Evolutionary conservation across 768 basidiomycete genomes (phyloP).

Genomic region (Bullera alba): DNA sequence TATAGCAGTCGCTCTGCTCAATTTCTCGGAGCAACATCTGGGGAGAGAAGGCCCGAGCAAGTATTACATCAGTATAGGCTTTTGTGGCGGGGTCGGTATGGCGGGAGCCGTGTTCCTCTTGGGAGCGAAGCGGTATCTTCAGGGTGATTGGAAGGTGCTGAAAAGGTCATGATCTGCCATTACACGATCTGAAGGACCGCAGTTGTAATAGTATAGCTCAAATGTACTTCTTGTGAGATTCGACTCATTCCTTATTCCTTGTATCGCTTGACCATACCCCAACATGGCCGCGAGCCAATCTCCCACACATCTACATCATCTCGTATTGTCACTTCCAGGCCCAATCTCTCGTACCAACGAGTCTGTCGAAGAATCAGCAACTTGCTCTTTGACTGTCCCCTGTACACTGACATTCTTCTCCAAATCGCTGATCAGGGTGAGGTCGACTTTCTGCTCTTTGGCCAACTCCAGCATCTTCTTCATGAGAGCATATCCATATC

Average conservation of each 20-base stretch:
- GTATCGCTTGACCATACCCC: too few relatives aligned
- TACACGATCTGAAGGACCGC: too few relatives aligned
- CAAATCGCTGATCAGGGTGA: not conserved
- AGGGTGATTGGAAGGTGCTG: conserved; percentile 26
- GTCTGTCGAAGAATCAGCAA: too few relatives aligned
- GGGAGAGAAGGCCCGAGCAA: conserved; percentile 18
- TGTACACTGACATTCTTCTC: conserved; percentile 1
- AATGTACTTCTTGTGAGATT: too few relatives aligned
- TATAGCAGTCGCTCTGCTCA: conserved; percentile 29
- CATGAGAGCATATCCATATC: not conserved
- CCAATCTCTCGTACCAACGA: too few relatives aligned
- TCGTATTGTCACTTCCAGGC: too few relatives aligned
- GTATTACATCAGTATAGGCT: conserved; percentile 34
- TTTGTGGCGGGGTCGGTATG: conserved; percentile 23
- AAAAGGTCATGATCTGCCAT: conserved; percentile 6
- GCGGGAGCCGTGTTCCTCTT: conserved; percentile 16
- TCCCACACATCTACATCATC: too few relatives aligned
- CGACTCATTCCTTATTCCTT: too few relatives aligned
- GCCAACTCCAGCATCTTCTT: not conserved
- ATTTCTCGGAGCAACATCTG: conserved; percentile 21
- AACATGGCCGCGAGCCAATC: too few relatives aligned
- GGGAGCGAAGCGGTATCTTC: conserved; percentile 26
- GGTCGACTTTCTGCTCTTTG: not conserved
- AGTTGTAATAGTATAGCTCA: too few relatives aligned
- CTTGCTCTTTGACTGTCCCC: too few relatives aligned